These are phyloP conservation scores for Naganishia liquefaciens DNA, from an alignment of 1,284 basidiomycete species.

Conservation along the genomic window DNA sequence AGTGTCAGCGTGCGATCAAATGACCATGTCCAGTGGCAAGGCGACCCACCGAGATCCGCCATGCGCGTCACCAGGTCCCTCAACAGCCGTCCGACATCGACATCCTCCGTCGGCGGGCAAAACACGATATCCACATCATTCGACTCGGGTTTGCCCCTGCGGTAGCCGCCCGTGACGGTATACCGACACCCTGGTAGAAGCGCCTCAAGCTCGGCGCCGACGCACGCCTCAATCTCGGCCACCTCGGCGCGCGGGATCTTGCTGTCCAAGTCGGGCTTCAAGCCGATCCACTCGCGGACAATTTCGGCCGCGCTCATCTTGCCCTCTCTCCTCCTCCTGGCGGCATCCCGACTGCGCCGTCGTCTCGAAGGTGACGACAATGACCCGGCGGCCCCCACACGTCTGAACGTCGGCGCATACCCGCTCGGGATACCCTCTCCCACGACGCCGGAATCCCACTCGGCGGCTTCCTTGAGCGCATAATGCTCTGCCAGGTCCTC, in stretches of 20 bases:
- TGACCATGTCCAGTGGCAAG: too few relatives aligned
- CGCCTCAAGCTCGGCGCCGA: slow-evolving; percentile 46
- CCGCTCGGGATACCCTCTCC: slow-evolving; percentile 35
- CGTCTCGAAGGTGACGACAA: slow-evolving; percentile 22
- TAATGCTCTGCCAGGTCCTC: slow-evolving; percentile 47
- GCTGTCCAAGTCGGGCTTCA: slow-evolving; percentile 47
- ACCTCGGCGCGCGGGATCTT: slow-evolving; percentile 51
- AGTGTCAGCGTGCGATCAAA: too few relatives aligned
- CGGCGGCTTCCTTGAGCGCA: slow-evolving; percentile 35
- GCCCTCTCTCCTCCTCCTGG: slow-evolving; percentile 36
- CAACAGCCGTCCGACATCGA: slow-evolving; percentile 43
- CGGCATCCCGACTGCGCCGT: slow-evolving; percentile 36
- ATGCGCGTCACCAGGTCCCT: slow-evolving; percentile 39
- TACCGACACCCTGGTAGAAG: slow-evolving; percentile 46
- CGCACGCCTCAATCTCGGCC: slow-evolving; percentile 45
- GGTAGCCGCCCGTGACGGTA: slow-evolving; percentile 51
- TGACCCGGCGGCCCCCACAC: too few relatives aligned
- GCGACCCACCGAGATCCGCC: slow-evolving; percentile 28
- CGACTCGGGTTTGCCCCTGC: slow-evolving; percentile 49
- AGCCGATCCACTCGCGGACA: slow-evolving; percentile 48
- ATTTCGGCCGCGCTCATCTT: slow-evolving; percentile 51
- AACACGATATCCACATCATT: slow-evolving; percentile 53
- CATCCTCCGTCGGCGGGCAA: slow-evolving; percentile 43
- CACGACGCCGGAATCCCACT: slow-evolving; percentile 38
- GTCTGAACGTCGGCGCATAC: slow-evolving; percentile 1